Percentiles rank a stretch among this genome's conserved stretches.
phyloP scores from a whole-genome alignment of 176 grass and related monocot genomes.

The Thalia dealbata region DNA sequence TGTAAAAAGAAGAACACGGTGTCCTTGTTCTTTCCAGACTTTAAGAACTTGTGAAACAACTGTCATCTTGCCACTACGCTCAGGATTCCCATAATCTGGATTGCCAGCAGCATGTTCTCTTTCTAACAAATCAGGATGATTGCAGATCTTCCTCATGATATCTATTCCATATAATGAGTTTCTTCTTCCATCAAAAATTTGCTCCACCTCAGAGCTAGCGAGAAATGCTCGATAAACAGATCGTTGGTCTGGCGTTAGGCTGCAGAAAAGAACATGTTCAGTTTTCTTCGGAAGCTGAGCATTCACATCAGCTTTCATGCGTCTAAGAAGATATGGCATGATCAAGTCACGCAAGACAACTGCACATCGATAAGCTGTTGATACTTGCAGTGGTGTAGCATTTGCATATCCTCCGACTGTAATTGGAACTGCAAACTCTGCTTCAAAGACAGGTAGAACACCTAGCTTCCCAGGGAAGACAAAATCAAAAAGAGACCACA shows the following conservation, averaged over 20 bases:
- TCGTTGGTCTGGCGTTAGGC: slow-evolving; percentile 56
- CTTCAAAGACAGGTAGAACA: slow-evolving; percentile 80
- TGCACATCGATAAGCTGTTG: slow-evolving; percentile 85
- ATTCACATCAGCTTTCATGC: slow-evolving; percentile 95
- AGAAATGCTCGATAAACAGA: slow-evolving; percentile 72
- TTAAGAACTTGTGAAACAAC: slow-evolving; percentile 71
- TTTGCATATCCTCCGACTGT: slow-evolving; percentile 86
- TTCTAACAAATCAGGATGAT: slow-evolving; percentile 92
- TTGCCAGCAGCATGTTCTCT: slow-evolving; percentile 60
- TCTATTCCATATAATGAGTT: slow-evolving; percentile 88
- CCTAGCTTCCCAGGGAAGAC: slow-evolving; percentile 97
- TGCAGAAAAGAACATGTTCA: slow-evolving; percentile 90
- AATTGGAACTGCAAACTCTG: slow-evolving; percentile 87
- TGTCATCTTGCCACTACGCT: slow-evolving; percentile 89
- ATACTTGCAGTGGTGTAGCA: slow-evolving; percentile 88
- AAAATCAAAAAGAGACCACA: slow-evolving; percentile 98
- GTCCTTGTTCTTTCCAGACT: slow-evolving; percentile 88
- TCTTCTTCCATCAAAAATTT: slow-evolving; percentile 88
- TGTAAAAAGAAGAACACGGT: slow-evolving; percentile 72
- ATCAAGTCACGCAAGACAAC: slow-evolving; percentile 79
- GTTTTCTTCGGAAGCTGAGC: slow-evolving; percentile 89
- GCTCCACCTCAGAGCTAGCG: slow-evolving; percentile 89
- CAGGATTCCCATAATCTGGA: slow-evolving; percentile 84
- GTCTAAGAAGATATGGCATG: slow-evolving; percentile 89
- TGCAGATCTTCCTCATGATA: slow-evolving; percentile 85